Evolutionary conservation across 2,329 filamentous ascomycete genomes (phyloP), one percentile per base, ranked within the genome.

Genomic region (Thelonectria blattea): DNA sequence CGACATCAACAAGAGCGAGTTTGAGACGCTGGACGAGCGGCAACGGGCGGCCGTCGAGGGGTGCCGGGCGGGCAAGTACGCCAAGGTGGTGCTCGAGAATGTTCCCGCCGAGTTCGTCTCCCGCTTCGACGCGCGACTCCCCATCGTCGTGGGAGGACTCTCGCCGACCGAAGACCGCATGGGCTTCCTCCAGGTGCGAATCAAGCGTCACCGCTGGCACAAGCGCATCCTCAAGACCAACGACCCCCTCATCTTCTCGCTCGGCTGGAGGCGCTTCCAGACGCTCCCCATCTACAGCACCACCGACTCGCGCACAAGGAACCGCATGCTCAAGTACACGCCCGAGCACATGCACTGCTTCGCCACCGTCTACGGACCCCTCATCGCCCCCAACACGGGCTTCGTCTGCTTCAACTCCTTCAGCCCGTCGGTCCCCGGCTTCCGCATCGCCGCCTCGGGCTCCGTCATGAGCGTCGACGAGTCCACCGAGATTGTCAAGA

Each of bases 261-360:
- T 99, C 45, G 95, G 95, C 43, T 99, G 95, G 95, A 86, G 95
- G 52, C 86, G 95, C 62, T 99, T 99, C 82, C 95, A 98, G 78
- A 89, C 91, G 6, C 82, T 95, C 68, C 94, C 94, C 17, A 88
- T 97, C 61, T 99, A 97, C 85, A 95, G 91, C 79, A 97, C 95
- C 58, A 95, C 92, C 22, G 95, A 98, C 76, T 96, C 91, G 63
- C 88, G 95, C 68, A 96, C 92, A 24, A 86, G 95, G 65, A 97
- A 98, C 78, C 89, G 95, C 58, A 97, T 99, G 94, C 85, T 99
- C 63, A 99, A 99, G 78, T 99, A 99, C 78, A 97, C 94, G 0
- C 96, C 95, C 0, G 96, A 99, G 81, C 95, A 99, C 74, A 98
- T 97, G 93, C 95, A 98, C 79, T 99, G 96, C 80, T 96, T 96